Evolutionary conservation across 2,329 filamentous ascomycete species (phyloP).

Genomic region (Piedraia hortae): DNA sequence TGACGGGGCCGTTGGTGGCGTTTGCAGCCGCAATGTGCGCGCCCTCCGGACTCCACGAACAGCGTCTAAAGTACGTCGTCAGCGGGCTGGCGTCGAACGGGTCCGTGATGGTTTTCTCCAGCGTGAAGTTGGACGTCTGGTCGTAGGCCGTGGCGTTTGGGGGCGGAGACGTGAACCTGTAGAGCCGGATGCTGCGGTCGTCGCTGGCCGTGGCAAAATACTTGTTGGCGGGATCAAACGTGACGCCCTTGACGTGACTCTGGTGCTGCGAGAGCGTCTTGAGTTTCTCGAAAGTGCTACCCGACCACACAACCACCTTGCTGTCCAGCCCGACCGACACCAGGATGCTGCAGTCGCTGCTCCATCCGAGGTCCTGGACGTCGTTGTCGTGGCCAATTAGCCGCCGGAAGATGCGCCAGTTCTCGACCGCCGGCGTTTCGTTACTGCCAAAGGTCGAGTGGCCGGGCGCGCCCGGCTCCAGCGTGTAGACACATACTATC

Average conservation of each 20-base stretch:
- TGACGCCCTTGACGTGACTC: constrained; percentile 95
- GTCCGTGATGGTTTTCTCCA: constrained; percentile 68
- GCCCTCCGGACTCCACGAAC: constrained; percentile 93
- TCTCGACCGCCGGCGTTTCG: constrained; percentile 79
- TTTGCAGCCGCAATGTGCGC: constrained; percentile 94
- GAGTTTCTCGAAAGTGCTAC: constrained; percentile 89
- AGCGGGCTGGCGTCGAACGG: constrained; percentile 80
- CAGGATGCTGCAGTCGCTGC: constrained; percentile 77
- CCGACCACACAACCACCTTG: constrained; percentile 95
- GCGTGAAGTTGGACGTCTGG: constrained; percentile 84
- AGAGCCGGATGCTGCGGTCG: constrained; percentile 88
- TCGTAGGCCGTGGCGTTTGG: constrained; percentile 86
- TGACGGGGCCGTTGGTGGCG: constrained; percentile 88
- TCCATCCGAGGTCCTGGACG: constrained; percentile 94
- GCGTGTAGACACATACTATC: constrained; percentile 88
- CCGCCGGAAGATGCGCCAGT: constrained; percentile 86
- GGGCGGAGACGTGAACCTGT: constrained; percentile 70
- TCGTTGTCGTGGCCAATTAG: constrained; percentile 95
- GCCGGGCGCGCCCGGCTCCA: constrained; percentile 56
- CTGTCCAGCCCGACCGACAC: constrained; percentile 92
- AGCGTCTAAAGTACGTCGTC: constrained; percentile 87
- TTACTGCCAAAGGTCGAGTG: constrained; percentile 60
- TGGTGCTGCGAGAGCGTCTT: constrained; percentile 83
- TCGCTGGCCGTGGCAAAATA: constrained; percentile 97
- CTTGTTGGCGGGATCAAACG: constrained; percentile 94